These are phyloP conservation scores for Dissophora globulifera DNA, from an alignment of 192 early-diverging fungal species.

Conservation along the genomic window DNA sequence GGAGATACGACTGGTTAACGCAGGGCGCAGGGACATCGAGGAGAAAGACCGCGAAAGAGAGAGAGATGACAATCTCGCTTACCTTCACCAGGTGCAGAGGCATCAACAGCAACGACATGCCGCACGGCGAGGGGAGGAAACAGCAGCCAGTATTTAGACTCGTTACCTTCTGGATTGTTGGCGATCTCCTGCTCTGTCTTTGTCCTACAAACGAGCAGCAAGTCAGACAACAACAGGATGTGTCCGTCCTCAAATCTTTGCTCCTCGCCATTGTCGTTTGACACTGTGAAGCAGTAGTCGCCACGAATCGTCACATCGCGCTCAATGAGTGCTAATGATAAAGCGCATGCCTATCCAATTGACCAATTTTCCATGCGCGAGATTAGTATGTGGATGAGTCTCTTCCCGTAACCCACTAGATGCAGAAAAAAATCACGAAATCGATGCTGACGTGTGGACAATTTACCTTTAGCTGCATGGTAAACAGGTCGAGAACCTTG, in stretches of 20 bases:
- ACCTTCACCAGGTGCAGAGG: conserved; percentile 32
- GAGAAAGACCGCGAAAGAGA: background rate
- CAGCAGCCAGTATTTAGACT: conserved; percentile 46
- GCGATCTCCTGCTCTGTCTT: conserved; percentile 52
- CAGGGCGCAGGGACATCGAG: too few species aligned
- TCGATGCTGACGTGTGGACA: background rate
- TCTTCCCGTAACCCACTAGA: too few species aligned
- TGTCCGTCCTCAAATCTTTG: conserved; percentile 48
- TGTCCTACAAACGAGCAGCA: conserved; percentile 55
- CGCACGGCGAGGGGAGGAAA: conserved; percentile 59
- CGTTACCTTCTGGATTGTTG: conserved; percentile 26
- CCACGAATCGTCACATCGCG: conserved; percentile 37
- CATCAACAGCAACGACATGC: conserved; percentile 51
- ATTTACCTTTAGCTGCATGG: conserved; percentile 59
- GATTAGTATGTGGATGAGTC: too few species aligned
- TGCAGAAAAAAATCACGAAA: background rate
- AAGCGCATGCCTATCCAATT: conserved; percentile 31
- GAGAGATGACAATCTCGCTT: background rate
- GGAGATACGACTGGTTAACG: too few species aligned
- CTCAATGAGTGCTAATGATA: conserved; percentile 34
- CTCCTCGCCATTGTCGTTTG: conserved; percentile 26
- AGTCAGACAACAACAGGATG: conserved; percentile 56
- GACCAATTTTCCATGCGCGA: too few species aligned
- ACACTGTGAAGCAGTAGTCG: conserved; percentile 30
- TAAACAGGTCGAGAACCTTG: conserved; percentile 59